Percentiles rank a stretch among this genome's conserved stretches.
These are phyloP conservation scores for Rosa persica DNA, from an alignment of 306 rosid species.

Conservation along the genomic window DNA sequence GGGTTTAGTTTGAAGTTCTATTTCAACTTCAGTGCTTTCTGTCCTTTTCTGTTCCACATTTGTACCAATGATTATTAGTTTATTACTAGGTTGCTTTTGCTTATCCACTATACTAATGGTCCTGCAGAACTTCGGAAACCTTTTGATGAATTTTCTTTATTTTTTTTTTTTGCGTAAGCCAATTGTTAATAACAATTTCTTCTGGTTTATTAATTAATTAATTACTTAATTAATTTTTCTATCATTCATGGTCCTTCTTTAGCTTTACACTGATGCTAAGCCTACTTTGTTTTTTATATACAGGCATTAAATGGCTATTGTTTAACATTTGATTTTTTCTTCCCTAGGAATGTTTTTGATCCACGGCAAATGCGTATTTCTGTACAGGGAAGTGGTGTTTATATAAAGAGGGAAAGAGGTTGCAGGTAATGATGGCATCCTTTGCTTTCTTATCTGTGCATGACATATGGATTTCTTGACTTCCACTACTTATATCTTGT, in stretches of 20 bases:
- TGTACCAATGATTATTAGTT: conserved; percentile 15
- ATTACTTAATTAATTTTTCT: background rate
- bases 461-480: conserved; percentile 15
- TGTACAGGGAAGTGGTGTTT: conserved; percentile 95
- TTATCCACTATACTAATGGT: conserved; percentile 11
- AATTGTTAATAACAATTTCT: conserved; percentile 10
- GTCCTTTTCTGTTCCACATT: conserved; percentile 17
- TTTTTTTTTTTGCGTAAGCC: conserved; percentile 88
- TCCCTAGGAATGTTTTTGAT: conserved; percentile 82
- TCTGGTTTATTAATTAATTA: conserved; percentile 15
- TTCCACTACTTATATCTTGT: conserved; percentile 19
- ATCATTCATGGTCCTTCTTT: conserved; percentile 14
- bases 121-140: conserved; percentile 86
- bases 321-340: conserved; percentile 18
- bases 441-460: conserved; percentile 18
- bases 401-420: conserved; percentile 92
- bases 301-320: background rate
- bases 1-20: conserved; percentile 1
- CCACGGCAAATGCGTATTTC: conserved; percentile 96
- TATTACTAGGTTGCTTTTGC: conserved; percentile 2
- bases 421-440: conserved; percentile 61
- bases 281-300: background rate
- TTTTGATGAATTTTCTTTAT: conserved; percentile 86
- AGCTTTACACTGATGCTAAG: conserved; percentile 3
- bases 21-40: conserved; percentile 10